Evolutionary conservation across 139 green algal species (phyloP).

Genomic region (Coelastrella sp.): DNA sequence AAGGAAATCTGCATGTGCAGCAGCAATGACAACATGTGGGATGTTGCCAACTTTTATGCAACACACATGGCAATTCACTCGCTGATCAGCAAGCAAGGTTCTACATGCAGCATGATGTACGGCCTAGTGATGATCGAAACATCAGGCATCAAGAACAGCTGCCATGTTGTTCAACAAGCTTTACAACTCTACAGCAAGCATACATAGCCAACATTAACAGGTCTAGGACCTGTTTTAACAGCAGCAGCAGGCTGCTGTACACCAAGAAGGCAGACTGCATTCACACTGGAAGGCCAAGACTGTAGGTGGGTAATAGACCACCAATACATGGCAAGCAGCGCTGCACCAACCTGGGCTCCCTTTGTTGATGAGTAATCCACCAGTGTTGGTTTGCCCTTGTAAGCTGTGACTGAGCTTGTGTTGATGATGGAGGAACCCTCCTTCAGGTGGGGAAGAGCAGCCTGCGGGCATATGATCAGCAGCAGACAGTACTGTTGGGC

Average conservation of each 20-base stretch:
- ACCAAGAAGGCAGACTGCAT: background rate
- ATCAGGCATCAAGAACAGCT: no score
- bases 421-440: conserved; percentile 79
- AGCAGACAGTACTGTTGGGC: background rate
- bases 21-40: background rate
- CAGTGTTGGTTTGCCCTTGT: conserved; percentile 55
- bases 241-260: no score
- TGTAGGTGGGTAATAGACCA: background rate
- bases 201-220: no score
- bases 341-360: conserved; percentile 21
- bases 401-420: conserved; percentile 75
- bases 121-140: no score
- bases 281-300: background rate
- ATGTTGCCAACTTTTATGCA: no score
- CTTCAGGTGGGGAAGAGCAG: conserved; percentile 69
- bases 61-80: no score
- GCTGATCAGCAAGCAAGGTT: no score
- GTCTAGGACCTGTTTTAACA: no score
- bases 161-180: no score
- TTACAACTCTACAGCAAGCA: no score
- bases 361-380: conserved; percentile 74
- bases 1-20: conserved; percentile 29
- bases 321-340: background rate
- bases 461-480: conserved; percentile 31
- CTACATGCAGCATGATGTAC: no score